These are phyloP conservation scores for Alloascoidea africana DNA, from an alignment of 805 yeast genomes.

Conservation along the genomic window DNA sequence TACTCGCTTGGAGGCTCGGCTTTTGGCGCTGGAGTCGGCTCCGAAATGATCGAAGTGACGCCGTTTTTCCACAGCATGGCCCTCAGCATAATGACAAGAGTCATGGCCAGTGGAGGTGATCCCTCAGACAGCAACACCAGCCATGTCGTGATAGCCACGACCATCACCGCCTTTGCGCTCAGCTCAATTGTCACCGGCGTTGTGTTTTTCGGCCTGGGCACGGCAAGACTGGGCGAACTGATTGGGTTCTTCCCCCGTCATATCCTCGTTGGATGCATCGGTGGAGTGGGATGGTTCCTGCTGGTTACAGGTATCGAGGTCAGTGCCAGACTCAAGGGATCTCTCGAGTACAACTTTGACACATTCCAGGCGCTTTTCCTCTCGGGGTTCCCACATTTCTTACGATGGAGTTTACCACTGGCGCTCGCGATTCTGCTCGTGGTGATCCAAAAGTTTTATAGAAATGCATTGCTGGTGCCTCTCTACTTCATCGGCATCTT, in stretches of 20 bases:
- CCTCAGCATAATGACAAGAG: constrained; percentile 37
- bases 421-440: constrained; percentile 45
- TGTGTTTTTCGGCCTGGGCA: constrained; percentile 66
- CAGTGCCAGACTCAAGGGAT: constrained; percentile 65
- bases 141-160: constrained; percentile 70
- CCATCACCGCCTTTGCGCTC: constrained; percentile 70
- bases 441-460: constrained; percentile 39
- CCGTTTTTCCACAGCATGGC: constrained; percentile 98
- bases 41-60: constrained; percentile 98
- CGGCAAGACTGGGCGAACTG: constrained; percentile 63
- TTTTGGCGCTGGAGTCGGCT: constrained; percentile 83
- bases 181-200: constrained; percentile 80
- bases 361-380: constrained; percentile 36
- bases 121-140: constrained; percentile 24
- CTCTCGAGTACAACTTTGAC: constrained; percentile 43
- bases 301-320: constrained; percentile 87
- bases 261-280: constrained; percentile 91
- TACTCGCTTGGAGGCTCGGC: constrained; percentile 86
- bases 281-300: constrained; percentile 94
- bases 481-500: constrained; percentile 64
- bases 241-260: constrained; percentile 96
- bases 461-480: constrained; percentile 67
- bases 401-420: constrained; percentile 63
- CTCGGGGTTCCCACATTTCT: constrained; percentile 22
- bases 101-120: constrained; percentile 39